Evolutionary conservation across 2,329 filamentous ascomycete genomes (phyloP), one percentile per base, ranked within the genome.

Genomic region (Cladophialophora carrionii): DNA sequence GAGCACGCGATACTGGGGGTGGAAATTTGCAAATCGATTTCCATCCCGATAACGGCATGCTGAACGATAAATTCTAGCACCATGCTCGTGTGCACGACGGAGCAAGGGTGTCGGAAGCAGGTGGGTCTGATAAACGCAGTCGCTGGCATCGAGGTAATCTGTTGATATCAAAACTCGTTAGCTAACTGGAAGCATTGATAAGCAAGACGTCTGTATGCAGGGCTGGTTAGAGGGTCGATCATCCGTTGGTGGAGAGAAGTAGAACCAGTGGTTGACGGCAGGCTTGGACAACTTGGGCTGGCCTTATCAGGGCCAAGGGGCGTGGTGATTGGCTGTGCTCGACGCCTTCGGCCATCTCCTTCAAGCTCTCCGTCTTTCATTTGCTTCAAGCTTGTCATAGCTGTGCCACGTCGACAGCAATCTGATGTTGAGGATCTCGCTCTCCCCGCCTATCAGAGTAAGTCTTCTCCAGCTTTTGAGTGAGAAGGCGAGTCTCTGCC

Each of bases 131-230:
- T 53, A 2, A 51, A 43, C n/a, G 37, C 37, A 43, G 37, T n/a
- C 14, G 17, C 17, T 43, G 37, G 8, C 37, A 43, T n/a, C 14
- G 17, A 43, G 37, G 17, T 17, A 43, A 61, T 17, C n/a, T 51
- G 31, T 51, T 48, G 56, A 59, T 53, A 56, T 51, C 46, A 43
- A 61, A 41, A 41, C 57, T 20, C 32, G 52, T 61, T 61, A 56
- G 57, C 41, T 64, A 57, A 61, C 31, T 64, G 57, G 62, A 61
- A 58, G 43, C 53, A 20, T 52, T 64, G 62, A 64, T 64, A 64
- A 64, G 62, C 56, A 64, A 61, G 7, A n/a, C 51, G 52, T n/a
- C n/a, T 31, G 32, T 29, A 49, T 57, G 52, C 53, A 62, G 43
- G 55, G 61, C 10, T 52, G 29, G 54, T 58, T 32, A n/a, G 26